Evolutionary conservation across 768 basidiomycete genomes (phyloP), one percentile per base, ranked within the genome.

Genomic region (Gloeopeniophorella convolvens): DNA sequence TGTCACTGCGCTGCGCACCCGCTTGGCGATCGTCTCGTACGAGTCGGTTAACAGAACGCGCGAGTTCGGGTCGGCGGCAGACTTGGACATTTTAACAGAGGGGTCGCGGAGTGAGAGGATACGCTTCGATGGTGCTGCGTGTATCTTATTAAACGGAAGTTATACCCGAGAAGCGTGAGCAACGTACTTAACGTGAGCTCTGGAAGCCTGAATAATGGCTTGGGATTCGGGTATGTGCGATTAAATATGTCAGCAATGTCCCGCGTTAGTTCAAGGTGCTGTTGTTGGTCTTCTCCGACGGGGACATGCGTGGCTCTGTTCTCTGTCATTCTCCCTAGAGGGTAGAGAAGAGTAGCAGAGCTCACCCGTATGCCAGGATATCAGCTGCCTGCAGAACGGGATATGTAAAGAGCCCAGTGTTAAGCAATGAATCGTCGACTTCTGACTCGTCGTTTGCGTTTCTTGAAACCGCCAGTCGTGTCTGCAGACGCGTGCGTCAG

Each of bases 341-440:
- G 23, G 37, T 15, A 30, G 12, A 11, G 32, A 27, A 50, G 31
- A 32, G 13, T 15, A 56, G 3, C 50, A 33, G 7, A 41, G 51
- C 78, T 48, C 57, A 89, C 93, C 77, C 79, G 64, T 97, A 96
- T 0, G 80, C 72, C 6, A 97, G 72, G 39, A 97, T 85, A 61
- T 98, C 95, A 2, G 93, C 94, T 0, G 91, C 89, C 72, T 96
- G 93, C 0, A 98, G 73, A 11, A 95, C 80, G 0, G 94, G 95
- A 65, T 97, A 96, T 2, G 90, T 90, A 58, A 97, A 82, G 18
- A 97, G 69, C 1, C 94, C 95, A 0, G 83, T 75, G 51, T 91
- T 89, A 1, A 96, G 76, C 51, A 85, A 68, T 0, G 82, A 81
- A 54, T 96, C 92, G 61, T 89, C 83, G 9, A 93, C 73, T 55